phyloP scores from a whole-genome alignment of 768 basidiomycete genomes.

The Agrocybe pediades region DNA sequence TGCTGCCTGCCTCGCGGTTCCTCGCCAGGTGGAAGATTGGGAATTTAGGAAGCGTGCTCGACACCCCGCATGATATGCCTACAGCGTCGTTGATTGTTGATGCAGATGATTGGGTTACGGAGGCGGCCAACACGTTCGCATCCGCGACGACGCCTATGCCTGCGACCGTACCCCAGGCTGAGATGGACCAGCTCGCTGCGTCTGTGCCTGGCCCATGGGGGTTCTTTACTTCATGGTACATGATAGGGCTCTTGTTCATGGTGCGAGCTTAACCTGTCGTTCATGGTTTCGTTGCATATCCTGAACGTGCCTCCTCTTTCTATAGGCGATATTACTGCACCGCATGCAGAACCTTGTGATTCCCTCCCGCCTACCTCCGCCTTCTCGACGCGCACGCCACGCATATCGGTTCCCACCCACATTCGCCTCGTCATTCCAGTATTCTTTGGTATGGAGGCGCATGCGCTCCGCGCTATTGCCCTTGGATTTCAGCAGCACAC shows the following conservation, averaged over 20 bases:
- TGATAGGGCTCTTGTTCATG: slow-evolving; percentile 66
- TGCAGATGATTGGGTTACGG: slow-evolving; percentile 13
- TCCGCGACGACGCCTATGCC: neutral
- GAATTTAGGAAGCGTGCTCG: slow-evolving; percentile 10
- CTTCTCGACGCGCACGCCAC: slow-evolving; percentile 27
- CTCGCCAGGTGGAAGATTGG: slow-evolving; percentile 19
- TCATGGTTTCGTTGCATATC: too few relatives aligned
- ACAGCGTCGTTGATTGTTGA: slow-evolving; percentile 12
- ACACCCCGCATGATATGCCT: slow-evolving; percentile 2
- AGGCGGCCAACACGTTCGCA: slow-evolving; percentile 1
- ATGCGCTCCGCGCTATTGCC: slow-evolving; percentile 54
- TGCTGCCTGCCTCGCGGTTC: slow-evolving; percentile 25
- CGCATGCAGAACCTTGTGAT: slow-evolving; percentile 80
- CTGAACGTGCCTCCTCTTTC: too few relatives aligned
- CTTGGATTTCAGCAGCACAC: slow-evolving; percentile 59
- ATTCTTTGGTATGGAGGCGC: slow-evolving; percentile 18
- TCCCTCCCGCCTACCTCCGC: slow-evolving; percentile 50
- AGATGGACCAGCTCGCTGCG: slow-evolving; percentile 10
- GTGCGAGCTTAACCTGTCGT: too few relatives aligned
- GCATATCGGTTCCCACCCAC: slow-evolving; percentile 22
- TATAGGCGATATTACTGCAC: slow-evolving; percentile 67
- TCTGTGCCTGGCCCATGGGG: slow-evolving; percentile 69
- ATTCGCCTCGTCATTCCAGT: slow-evolving; percentile 17
- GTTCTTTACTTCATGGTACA: slow-evolving; percentile 76
- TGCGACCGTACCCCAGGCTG: neutral